Base-by-base conservation (phyloP, 1,284 basidiomycete genomes). In the Trametes versicolor region DNA sequence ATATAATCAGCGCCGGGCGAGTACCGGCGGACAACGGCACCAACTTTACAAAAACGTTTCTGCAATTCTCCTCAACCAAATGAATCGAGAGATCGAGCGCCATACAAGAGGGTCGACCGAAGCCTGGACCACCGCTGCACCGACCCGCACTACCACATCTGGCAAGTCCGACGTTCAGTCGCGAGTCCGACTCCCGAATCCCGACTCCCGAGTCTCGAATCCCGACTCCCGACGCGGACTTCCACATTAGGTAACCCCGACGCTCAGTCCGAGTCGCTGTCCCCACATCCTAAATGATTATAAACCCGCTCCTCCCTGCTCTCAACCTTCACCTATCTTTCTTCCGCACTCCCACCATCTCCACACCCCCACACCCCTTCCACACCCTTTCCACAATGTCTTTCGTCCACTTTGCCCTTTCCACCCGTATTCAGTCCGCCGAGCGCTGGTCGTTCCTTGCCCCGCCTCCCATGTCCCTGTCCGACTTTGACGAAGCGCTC, bases 401-500 rank as follows among this genome's bases (percentile, higher is more conserved):
- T 15, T 29, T 25, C 48, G 23, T 48, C 21, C 45, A 48, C 21
- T 49, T 51, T 29, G 25, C 19, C 29, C 27, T 29, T 19, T 51
- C 50, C 48, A 29, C 29, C 48, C 29, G 25, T 32, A 8, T 21
- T 15, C 13, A 21, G n/a, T 4, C 27, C 19, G 23, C 19, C 32
- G 50, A 51, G 50, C 50, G 27, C 50, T 7, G 50, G 50, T 17
- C 27, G 50, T 29, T 51, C 8, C n/a, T 13, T 12, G 36, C 50
- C 19, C 50, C 50, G 23, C 50, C 50, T 8, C 50, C 50, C 50
- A 51, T 36, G 50, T 8, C 50, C 29, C 6, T 6, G 48, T 29
- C 48, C 27, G n/a, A n/a, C n/a, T n/a, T n/a, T n/a, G n/a, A n/a
- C 47, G 47, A 2, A 3, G 29, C 29, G 29, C 29, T 8, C 29